Base-by-base conservation (phyloP, 768 basidiomycete genomes). In the Cystobasidium tubakii region DNA sequence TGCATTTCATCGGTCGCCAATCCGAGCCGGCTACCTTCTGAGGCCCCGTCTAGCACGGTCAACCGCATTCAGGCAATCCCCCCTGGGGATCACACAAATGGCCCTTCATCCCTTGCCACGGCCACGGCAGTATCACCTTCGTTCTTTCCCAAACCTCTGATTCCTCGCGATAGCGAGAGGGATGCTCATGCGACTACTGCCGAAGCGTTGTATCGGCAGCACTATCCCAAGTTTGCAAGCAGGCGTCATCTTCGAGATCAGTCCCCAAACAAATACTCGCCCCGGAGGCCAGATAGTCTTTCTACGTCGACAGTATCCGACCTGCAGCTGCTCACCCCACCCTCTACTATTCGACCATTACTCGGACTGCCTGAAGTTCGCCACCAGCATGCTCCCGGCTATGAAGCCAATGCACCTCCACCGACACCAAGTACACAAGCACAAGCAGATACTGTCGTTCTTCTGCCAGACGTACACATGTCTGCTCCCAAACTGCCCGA, bases 151-250 rank as follows among this genome's bases (percentile, higher is more conserved):
- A 13, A 7, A 10, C 31, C 34, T 12, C 25, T 62, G 57, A 17
- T 65, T 4, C 33, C 31, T 44, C 33, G 63, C 63, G 21, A 23
- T 25, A 27, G 25, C 34, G 9, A 27, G 3, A 3, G 10, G 4
- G 36, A 39, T 2, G 3, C 31, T 39, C 6, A 13, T 29, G 4
- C 31, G 21, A 10, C 66, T n/a, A n/a, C n/a, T 23, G 50, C 44
- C 7, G 69, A 71, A 36, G 55, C 69, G 9, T 15, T 71, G 34
- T 71, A 71, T 34, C 53, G 69, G 10, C 50, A 60, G n/a, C 55
- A 33, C 29, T 71, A 71, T 29, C 69, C 69, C 50, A 71, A 71
- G 29, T 71, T 71, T 33, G 33, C 69, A 3, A 55, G 33, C 29
- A 53, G 69, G 25, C 69, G 69, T 29, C 33, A 36, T 17, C 25